Evolutionary conservation across 169 alveolate genomes (phyloP), one percentile per base, ranked within the genome.

Genomic region (Plasmodium billcollinsi): DNA sequence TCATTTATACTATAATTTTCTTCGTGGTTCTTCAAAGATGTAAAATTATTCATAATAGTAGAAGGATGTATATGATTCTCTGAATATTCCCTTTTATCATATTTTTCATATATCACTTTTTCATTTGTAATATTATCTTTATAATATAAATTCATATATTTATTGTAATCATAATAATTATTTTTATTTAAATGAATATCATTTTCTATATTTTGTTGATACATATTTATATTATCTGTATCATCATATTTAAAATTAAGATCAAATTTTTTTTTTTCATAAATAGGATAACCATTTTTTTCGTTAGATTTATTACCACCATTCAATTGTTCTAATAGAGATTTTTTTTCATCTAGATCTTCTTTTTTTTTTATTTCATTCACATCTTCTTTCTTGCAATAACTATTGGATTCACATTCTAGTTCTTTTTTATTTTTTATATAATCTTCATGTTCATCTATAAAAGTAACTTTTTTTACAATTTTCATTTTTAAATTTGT

Each of bases 381-480:
- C 20, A 15, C 11, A 7, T 58, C 20, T 58, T 58, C 67, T 58
- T 58, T 58, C 4, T 58, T 24, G 15, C 24, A 18, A 58, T 14
- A 5, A 49, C 24, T 49, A 74, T 74, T 47, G 33, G 43, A 29
- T 59, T 26, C 24, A 8, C 18, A 39, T 5, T 39, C 47, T 39
- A 39, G 9, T 39, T 39, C 29, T 39, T 65, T 71, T 18, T 78
- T 67, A n/a, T 78, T 78, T 29, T 74, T 67, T 50, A 6, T 70
- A 26, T 65, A 3, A 18, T 49, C 18, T 49, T 43, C 63, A 8
- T 78, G 47, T 47, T 65, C 78, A 54, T 78, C 89, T 18, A 65
- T 20, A 61, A 78, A 78, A 50, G 78, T 78, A 21, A 78, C 89
- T 45, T 65, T 78, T 58, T 78, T 78, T 15, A 71, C 74, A 39